Percentiles rank a stretch among this genome's conserved stretches.
Evolutionary conservation across 1,284 basidiomycete genomes (phyloP).

Genomic region (Cryptococcus jaspeensis): DNA sequence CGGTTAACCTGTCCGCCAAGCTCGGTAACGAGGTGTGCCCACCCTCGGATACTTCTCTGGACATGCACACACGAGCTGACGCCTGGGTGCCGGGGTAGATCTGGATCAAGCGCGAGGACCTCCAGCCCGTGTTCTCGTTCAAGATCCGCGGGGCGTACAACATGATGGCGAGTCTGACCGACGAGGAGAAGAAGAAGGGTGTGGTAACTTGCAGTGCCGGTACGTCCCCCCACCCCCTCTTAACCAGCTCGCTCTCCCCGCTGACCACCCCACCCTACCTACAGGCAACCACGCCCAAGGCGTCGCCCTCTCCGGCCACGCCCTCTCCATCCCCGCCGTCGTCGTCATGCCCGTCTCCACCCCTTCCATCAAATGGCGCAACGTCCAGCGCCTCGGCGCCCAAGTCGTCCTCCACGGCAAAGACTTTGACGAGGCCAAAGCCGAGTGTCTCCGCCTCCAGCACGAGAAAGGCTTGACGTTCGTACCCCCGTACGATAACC

Average conservation of each 20-base stretch:
- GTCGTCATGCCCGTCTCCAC: slow-evolving; percentile 98
- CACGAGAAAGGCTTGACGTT: slow-evolving; percentile 75
- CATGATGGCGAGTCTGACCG: slow-evolving; percentile 87
- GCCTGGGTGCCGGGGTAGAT: slow-evolving; percentile 52
- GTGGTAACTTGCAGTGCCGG: slow-evolving; percentile 97
- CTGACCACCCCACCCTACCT: background rate
- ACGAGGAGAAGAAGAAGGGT: slow-evolving; percentile 93
- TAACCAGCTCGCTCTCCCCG: slow-evolving; percentile 53
- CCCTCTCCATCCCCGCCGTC: slow-evolving; percentile 86
- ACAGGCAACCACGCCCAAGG: slow-evolving; percentile 98
- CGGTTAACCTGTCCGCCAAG: slow-evolving; percentile 78
- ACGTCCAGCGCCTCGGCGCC: slow-evolving; percentile 88
- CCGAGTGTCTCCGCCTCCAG: slow-evolving; percentile 85
- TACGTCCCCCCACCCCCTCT: slow-evolving; percentile 60
- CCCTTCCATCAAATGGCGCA: slow-evolving; percentile 92
- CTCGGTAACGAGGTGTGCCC: slow-evolving; percentile 69
- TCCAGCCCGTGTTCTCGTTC: slow-evolving; percentile 99
- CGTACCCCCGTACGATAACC: slow-evolving; percentile 97
- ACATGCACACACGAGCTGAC: slow-evolving; percentile 9
- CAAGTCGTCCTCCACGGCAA: slow-evolving; percentile 88
- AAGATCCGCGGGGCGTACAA: slow-evolving; percentile 99
- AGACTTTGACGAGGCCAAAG: slow-evolving; percentile 97
- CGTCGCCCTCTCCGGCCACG: slow-evolving; percentile 83
- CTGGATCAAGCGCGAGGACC: slow-evolving; percentile 94
- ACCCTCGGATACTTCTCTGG: background rate